Conservation (phyloP, 192 early-diverging fungal species). For the Coemansia sp. region DNA sequence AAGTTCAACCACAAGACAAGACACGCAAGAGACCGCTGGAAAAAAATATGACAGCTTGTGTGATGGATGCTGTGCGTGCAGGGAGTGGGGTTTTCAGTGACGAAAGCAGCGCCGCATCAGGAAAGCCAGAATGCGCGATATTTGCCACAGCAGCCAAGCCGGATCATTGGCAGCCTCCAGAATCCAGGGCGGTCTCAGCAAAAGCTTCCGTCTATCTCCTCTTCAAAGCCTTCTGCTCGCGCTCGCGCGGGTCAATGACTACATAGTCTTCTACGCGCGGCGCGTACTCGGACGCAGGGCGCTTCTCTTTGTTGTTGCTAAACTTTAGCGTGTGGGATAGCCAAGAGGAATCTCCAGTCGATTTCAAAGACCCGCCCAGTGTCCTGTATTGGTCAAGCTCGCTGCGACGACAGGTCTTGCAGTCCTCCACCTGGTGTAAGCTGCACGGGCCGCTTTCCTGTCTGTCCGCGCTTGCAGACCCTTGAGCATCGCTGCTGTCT, state of each 20-base stretch:
- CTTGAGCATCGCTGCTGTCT: conserved; percentile 5
- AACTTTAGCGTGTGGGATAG: conserved; percentile 74
- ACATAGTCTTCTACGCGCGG: conserved; percentile 60
- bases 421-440: conserved; percentile 66
- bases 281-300: conserved; percentile 51
- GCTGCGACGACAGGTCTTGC: conserved; percentile 58
- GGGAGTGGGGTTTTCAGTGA: no score
- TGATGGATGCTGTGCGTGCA: no score
- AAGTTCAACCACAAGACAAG: no score
- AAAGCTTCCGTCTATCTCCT: background rate
- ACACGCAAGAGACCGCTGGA: no score
- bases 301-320: conserved; percentile 62
- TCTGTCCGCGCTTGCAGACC: conserved; percentile 15
- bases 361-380: conserved; percentile 49
- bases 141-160: no score
- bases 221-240: background rate
- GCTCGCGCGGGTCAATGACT: conserved; percentile 60
- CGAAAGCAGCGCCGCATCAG: no score
- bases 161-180: no score
- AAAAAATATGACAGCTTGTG: no score
- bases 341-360: conserved; percentile 68
- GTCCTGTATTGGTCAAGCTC: conserved; percentile 26
- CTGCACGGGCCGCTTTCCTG: conserved; percentile 54
- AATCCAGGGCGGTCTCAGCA: no score
- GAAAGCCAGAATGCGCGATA: no score